A percentile compares a stretch with the other conserved stretches of the same genome.
These are phyloP conservation scores for Pseudopithomyces chartarum DNA, from an alignment of 2,329 filamentous ascomycete genomes.

Conservation along the genomic window DNA sequence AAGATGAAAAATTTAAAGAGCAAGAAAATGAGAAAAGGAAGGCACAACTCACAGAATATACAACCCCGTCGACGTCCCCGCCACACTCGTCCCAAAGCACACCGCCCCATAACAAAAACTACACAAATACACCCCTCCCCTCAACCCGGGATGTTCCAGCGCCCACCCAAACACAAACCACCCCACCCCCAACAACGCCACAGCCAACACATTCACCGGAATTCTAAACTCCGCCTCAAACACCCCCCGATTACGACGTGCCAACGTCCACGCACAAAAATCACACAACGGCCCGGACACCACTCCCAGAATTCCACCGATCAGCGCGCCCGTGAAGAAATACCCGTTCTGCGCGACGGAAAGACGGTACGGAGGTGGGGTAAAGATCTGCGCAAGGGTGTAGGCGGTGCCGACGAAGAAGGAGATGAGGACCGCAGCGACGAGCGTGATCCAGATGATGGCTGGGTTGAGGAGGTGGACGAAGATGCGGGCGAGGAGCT, in stretches of 20 bases:
- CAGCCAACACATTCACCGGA: constrained; percentile 22
- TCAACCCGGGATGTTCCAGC: constrained; percentile 15
- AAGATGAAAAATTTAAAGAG: neutral
- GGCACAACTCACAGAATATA: constrained; percentile 37
- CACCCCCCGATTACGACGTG: constrained; percentile 19
- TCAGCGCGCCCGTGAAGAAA: constrained; percentile 30
- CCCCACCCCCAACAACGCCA: constrained; percentile 20
- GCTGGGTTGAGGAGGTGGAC: constrained; percentile 28
- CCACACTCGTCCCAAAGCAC: constrained; percentile 24
- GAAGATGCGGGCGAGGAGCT: constrained; percentile 23
- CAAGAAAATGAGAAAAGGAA: neutral
- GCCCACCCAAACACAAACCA: constrained; percentile 29
- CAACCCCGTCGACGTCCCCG: constrained; percentile 31
- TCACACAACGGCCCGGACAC: constrained; percentile 26
- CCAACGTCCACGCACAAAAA: constrained; percentile 15
- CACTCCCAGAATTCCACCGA: constrained; percentile 27
- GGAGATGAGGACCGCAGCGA: constrained; percentile 25
- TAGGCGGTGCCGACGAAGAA: constrained; percentile 33
- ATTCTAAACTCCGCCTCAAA: constrained; percentile 31
- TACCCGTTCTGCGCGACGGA: constrained; percentile 28
- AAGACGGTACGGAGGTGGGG: constrained; percentile 26
- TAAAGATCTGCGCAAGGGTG: constrained; percentile 28
- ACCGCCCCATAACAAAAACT: constrained; percentile 26
- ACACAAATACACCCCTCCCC: constrained; percentile 14
- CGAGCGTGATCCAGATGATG: constrained; percentile 24